Evolutionary conservation across 202 grass and related monocot genomes (phyloP).

Genomic region (Carex arenaria): DNA sequence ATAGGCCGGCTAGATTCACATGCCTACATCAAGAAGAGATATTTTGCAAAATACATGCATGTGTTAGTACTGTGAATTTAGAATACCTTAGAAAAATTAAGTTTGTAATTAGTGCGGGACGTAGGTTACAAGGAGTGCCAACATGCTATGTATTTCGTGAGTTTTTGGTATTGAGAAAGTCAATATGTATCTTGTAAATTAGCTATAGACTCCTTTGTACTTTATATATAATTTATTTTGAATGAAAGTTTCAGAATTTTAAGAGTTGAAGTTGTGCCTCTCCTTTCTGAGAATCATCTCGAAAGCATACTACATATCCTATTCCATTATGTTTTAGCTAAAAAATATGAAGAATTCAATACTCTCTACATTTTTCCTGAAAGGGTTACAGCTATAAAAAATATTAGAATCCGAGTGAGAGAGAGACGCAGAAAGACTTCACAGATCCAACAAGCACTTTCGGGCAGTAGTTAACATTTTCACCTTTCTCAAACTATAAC

Average conservation of each 20-base stretch:
- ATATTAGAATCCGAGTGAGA: not conserved
- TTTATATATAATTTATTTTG: not conserved
- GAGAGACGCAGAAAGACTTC: not conserved
- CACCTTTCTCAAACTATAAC: not conserved
- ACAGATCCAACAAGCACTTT: not conserved
- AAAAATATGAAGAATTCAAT: not conserved
- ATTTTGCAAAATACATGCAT: not conserved
- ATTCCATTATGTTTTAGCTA: not conserved
- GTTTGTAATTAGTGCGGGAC: not conserved
- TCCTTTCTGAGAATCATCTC: not conserved
- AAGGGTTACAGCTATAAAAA: not conserved
- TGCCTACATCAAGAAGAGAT: not conserved
- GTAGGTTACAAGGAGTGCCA: not conserved
- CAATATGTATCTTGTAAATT: too few relatives aligned
- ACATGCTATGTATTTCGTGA: too few relatives aligned
- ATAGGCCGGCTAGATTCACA: not conserved
- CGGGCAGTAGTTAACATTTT: not conserved
- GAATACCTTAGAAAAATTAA: not conserved
- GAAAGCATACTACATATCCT: not conserved
- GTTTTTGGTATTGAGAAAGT: too few relatives aligned
- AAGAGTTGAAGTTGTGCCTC: not conserved
- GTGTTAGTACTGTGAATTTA: not conserved
- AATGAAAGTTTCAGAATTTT: not conserved
- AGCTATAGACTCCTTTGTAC: too few relatives aligned
- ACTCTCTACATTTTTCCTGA: not conserved